Evolutionary conservation across 768 basidiomycete genomes (phyloP), one percentile per base, ranked within the genome.

Genomic region (Auricularia cornea): DNA sequence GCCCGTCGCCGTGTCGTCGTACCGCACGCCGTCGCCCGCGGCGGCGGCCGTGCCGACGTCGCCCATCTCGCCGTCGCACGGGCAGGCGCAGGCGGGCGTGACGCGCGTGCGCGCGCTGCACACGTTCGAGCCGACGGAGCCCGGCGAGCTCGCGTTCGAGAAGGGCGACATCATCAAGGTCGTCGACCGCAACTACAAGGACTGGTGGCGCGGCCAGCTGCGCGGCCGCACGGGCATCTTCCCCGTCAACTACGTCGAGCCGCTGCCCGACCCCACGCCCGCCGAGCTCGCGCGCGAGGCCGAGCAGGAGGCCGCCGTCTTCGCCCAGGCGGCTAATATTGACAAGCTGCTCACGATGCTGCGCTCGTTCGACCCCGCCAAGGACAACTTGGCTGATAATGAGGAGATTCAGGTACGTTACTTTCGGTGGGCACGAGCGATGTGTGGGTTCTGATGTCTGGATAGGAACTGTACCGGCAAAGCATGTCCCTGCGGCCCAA

Each of bases 181-280:
- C 16, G 87, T 98, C 28, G 94, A 97, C 72, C 84, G 93, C 29
- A 89, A 88, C 28, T 96, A 96, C 74, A 89, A 92, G 69, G 94
- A 97, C 71, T 98, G 96, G 96, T 98, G 94, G 93, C 77, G 92
- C 28, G 96, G 96, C 1, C 94, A 97, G 68, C 74, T 95, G 54
- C 90, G 86, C 70, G 94, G 92, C 0, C 78, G 90, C 63, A 93
- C 94, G 2, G 94, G 94, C 52, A 98, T 98, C 57, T 98, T 98
- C 74, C 96, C 96, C 0, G 92, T 96, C 23, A 97, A 96, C 73
- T 97, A 98, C 77, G 93, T 98, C 68, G 92, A 93, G 83, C 80
- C 86, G 2, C 79, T 98, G 65, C 91, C 94, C 0, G 93, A 96
- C 62, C 91, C 90, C 0, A 92, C 88, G 0, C 77, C 87, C 1